Conservation (phyloP, 352 stramenopile species). For the Globisporangium emineosum region DNA sequence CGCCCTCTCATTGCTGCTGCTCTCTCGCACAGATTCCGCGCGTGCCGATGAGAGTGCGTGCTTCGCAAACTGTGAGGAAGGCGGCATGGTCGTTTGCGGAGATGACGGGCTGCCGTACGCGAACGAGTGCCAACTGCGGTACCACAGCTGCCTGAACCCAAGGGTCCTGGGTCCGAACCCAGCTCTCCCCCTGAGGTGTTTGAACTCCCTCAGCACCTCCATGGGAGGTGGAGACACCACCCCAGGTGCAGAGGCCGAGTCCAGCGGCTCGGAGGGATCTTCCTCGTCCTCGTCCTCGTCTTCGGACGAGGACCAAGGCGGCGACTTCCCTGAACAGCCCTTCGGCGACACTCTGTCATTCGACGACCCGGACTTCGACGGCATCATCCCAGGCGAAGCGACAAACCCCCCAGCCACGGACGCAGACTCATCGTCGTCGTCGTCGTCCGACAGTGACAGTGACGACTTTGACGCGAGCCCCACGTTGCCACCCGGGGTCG, state of each 20-base stretch:
- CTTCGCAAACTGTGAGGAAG: not conserved
- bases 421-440: not conserved
- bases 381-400: not conserved
- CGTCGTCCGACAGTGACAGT: not conserved
- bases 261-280: not conserved
- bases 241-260: not conserved
- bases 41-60: no score
- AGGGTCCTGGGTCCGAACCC: not conserved
- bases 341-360: not conserved
- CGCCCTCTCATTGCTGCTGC: not conserved
- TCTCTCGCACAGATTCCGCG: not conserved
- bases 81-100: conserved; percentile 18
- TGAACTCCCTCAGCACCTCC: no score
- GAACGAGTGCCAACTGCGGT: conserved; percentile 15
- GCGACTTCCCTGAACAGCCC: not conserved
- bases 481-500: not conserved
- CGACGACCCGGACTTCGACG: not conserved
- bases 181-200: no score
- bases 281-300: not conserved
- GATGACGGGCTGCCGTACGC: conserved; percentile 14
- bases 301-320: not conserved
- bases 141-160: conserved; percentile 2
- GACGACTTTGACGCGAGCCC: not conserved
- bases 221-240: no score
- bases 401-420: not conserved